Evolutionary conservation across 768 basidiomycete species (phyloP).

Genomic region (Imleria badia): DNA sequence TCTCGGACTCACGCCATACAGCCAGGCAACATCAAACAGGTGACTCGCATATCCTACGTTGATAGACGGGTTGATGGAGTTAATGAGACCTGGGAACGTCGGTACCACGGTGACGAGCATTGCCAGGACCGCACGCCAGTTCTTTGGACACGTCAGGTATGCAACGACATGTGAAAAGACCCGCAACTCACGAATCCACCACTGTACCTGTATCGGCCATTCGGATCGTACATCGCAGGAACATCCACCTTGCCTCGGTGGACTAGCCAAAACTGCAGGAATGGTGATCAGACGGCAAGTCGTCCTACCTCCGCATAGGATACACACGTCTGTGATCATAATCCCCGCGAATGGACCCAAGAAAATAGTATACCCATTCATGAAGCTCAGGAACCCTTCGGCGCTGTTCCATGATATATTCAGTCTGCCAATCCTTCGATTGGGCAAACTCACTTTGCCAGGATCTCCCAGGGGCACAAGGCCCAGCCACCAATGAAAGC

Average conservation of each 20-base stretch:
- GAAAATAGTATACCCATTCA: constrained; percentile 85
- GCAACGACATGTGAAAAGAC: not conserved
- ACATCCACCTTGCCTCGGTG: constrained; percentile 73
- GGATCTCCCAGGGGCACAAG: constrained; percentile 85
- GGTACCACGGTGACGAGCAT: constrained; percentile 70
- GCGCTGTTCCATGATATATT: constrained; percentile 34
- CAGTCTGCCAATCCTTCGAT: not conserved
- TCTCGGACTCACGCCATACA: constrained; percentile 63
- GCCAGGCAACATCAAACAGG: constrained; percentile 73
- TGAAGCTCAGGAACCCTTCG: constrained; percentile 69
- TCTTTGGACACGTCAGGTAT: constrained; percentile 41
- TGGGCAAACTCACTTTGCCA: constrained; percentile 40
- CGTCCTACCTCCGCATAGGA: not conserved
- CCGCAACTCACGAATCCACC: constrained; percentile 56
- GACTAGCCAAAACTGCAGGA: constrained; percentile 70
- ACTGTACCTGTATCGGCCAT: constrained; percentile 77
- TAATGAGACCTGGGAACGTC: constrained; percentile 73
- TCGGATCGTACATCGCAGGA: constrained; percentile 79
- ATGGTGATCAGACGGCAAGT: not conserved
- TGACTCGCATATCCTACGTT: constrained; percentile 56
- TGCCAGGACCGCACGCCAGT: constrained; percentile 74
- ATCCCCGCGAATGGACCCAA: constrained; percentile 84
- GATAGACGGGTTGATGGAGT: constrained; percentile 68
- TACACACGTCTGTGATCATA: constrained; percentile 55
- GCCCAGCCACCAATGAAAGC: constrained; percentile 83